Percentiles rank a stretch among this genome's conserved stretches.
Conservation (phyloP, 441 rosid species). For the Populus hybrid region DNA sequence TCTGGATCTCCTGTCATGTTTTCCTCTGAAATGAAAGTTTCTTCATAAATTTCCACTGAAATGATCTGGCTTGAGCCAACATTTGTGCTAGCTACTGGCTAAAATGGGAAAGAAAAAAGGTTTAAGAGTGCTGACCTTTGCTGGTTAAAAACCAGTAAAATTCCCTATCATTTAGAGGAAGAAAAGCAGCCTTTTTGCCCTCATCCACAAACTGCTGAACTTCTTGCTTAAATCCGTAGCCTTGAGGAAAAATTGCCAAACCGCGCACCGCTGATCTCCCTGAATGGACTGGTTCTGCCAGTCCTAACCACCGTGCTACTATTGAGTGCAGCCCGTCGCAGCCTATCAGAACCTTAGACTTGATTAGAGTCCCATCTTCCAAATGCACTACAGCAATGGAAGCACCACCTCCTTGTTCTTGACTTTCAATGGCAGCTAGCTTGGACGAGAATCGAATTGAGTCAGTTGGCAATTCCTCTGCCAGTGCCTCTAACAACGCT, state of each 20-base stretch:
- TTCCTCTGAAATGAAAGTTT: conserved; percentile 13
- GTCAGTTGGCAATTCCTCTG: conserved; percentile 34
- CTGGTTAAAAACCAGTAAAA: conserved; percentile 29
- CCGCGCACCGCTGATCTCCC: conserved; percentile 39
- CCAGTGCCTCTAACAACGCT: conserved; percentile 33
- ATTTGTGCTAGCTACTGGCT: not conserved
- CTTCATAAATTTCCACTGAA: not conserved
- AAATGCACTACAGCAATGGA: conserved; percentile 22
- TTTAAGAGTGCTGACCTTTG: conserved; percentile 14
- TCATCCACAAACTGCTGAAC: conserved; percentile 22
- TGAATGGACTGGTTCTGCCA: conserved; percentile 26
- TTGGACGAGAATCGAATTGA: conserved; percentile 40
- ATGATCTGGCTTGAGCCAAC: not conserved
- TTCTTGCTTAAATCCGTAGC: conserved; percentile 29
- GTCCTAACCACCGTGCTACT: conserved; percentile 39
- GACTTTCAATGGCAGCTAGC: conserved; percentile 28
- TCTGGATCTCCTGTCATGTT: conserved; percentile 21
- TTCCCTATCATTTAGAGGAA: conserved; percentile 34
- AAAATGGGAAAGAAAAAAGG: not conserved
- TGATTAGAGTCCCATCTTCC: conserved; percentile 40
- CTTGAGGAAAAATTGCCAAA: conserved; percentile 31
- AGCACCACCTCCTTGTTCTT: conserved; percentile 16
- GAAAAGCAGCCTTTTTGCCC: conserved; percentile 32
- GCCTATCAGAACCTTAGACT: conserved; percentile 46
- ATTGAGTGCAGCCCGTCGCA: conserved; percentile 51